These are phyloP conservation scores for Spinacia oleracea DNA, from an alignment of 179 eudicot genomes.

Conservation along the genomic window DNA sequence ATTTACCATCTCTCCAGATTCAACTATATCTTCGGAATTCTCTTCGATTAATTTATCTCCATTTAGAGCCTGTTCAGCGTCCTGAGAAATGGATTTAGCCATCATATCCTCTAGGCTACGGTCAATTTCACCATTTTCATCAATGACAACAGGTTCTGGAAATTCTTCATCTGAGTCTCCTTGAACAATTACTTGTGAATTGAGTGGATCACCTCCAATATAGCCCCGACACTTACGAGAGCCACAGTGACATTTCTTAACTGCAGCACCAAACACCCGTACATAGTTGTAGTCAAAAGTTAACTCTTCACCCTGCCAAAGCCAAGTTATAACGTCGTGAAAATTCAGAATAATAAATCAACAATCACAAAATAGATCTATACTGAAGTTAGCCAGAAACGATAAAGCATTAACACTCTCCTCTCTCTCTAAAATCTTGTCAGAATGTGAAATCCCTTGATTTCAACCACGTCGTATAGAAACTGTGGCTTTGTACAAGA, in stretches of 20 bases:
- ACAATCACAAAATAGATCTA: background rate
- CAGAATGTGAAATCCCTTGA: too few species aligned
- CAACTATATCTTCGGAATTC: constrained; percentile 20
- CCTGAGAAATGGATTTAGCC: constrained; percentile 35
- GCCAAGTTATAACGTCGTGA: background rate
- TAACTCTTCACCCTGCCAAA: constrained; percentile 88
- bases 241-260: constrained; percentile 95
- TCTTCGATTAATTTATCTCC: constrained; percentile 24
- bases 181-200: constrained; percentile 70
- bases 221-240: constrained; percentile 84
- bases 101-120: constrained; percentile 35
- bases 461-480: too few species aligned
- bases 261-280: constrained; percentile 99
- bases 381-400: background rate
- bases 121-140: constrained; percentile 55
- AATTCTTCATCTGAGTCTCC: constrained; percentile 93
- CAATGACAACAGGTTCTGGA: constrained; percentile 70
- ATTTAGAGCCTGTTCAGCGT: constrained; percentile 28
- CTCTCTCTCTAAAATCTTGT: too few species aligned
- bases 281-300: constrained; percentile 97
- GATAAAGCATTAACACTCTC: background rate
- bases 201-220: constrained; percentile 83
- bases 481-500: too few species aligned
- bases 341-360: constrained; percentile 2
- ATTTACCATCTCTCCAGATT: constrained; percentile 20